A percentile compares a stretch with the other conserved stretches of the same genome.
phyloP scores from a whole-genome alignment of 352 stramenopile genomes.

The Bremia lactucae region DNA sequence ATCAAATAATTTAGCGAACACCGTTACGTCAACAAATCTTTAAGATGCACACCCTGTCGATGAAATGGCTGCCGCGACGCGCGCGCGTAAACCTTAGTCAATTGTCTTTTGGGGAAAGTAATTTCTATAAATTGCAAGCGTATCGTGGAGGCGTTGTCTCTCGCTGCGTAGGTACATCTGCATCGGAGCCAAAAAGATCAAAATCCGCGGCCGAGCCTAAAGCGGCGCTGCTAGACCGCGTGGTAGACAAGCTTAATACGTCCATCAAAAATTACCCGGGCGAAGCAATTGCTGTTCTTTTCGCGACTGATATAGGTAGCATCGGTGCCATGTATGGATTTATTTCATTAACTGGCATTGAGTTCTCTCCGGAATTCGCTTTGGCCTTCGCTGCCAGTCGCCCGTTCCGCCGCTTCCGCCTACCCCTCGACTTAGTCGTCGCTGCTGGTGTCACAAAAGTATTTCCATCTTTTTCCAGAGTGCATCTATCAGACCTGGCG shows the following conservation, averaged over 20 bases:
- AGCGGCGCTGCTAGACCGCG: conserved; percentile 38
- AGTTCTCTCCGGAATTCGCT: conserved; percentile 81
- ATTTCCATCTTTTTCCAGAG: conserved; percentile 60
- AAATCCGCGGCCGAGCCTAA: neutral
- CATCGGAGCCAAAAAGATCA: conserved; percentile 1
- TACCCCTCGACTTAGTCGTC: conserved; percentile 64
- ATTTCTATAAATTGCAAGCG: too few species aligned
- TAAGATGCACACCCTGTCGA: too few species aligned
- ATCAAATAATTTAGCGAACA: too few species aligned
- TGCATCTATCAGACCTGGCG: conserved; percentile 59
- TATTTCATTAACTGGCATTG: conserved; percentile 44
- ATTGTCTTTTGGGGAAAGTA: too few species aligned
- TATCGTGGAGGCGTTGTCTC: neutral
- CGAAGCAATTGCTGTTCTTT: conserved; percentile 67
- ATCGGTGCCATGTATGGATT: conserved; percentile 74
- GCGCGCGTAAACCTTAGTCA: too few species aligned
- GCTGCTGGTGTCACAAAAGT: conserved; percentile 56
- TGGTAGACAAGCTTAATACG: conserved; percentile 69
- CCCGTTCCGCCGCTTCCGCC: conserved; percentile 66
- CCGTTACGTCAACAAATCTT: too few species aligned
- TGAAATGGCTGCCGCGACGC: too few species aligned
- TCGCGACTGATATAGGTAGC: conserved; percentile 70
- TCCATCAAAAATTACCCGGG: conserved; percentile 61
- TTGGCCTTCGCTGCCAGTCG: conserved; percentile 75
- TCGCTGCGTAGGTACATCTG: conserved; percentile 3